Evolutionary conservation across 1,284 basidiomycete species (phyloP).

Genomic region (Schizophyllum amplum): DNA sequence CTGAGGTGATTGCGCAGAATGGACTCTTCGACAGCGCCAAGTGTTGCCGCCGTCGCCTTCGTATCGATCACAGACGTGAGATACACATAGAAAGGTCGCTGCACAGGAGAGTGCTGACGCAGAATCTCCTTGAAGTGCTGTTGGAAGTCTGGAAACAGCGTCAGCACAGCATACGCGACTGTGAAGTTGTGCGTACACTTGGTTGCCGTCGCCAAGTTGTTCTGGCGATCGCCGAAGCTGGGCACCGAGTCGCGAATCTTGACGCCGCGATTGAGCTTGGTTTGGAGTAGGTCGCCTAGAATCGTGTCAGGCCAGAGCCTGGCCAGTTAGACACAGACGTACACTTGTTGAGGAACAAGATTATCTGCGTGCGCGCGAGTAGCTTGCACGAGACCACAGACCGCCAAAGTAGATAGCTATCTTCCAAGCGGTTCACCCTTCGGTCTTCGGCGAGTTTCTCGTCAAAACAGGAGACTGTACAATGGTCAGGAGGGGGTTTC

Average conservation of each 20-base stretch:
- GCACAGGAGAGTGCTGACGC: constrained; percentile 47
- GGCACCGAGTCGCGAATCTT: constrained; percentile 10
- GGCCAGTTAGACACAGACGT: neutral
- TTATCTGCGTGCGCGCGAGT: constrained; percentile 49
- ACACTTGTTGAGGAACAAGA: constrained; percentile 14
- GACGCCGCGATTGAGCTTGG: constrained; percentile 18
- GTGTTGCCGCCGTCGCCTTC: constrained; percentile 14
- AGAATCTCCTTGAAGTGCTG: constrained; percentile 60
- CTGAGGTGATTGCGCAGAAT: constrained; percentile 46
- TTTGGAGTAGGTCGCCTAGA: constrained; percentile 53
- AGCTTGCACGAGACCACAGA: constrained; percentile 57
- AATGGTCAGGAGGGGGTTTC: neutral
- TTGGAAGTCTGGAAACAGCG: constrained; percentile 42
- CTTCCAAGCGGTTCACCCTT: constrained; percentile 61
- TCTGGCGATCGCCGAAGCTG: constrained; percentile 11
- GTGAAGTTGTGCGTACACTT: constrained; percentile 19
- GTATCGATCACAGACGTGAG: constrained; percentile 57
- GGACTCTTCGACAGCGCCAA: constrained; percentile 33
- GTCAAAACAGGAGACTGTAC: constrained; percentile 59
- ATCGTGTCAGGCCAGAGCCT: constrained; percentile 15
- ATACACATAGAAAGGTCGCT: constrained; percentile 62
- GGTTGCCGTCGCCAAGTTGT: constrained; percentile 40
- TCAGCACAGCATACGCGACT: too few relatives aligned
- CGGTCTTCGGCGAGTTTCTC: constrained; percentile 63
- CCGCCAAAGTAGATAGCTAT: constrained; percentile 66